A percentile compares a stretch with the other conserved stretches of the same genome.
These are phyloP conservation scores for Trichoderma polysporum DNA, from an alignment of 2,329 filamentous ascomycete species.

Conservation along the genomic window DNA sequence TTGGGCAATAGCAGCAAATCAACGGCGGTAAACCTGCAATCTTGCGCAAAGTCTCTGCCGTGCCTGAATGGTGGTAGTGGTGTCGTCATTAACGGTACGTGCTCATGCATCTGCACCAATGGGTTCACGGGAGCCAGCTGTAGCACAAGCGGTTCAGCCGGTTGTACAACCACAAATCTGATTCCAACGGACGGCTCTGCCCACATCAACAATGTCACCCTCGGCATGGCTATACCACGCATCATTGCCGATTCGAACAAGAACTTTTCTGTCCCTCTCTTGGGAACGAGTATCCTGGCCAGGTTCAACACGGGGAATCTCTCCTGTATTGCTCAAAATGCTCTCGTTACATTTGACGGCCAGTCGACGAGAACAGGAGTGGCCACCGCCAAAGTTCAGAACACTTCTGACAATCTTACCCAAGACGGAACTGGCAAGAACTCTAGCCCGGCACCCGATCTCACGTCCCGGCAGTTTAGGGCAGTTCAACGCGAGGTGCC, in stretches of 20 bases:
- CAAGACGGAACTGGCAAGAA: neutral
- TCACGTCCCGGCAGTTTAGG: neutral
- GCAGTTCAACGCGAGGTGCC: neutral
- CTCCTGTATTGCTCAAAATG: slow-evolving; percentile 82
- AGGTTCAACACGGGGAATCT: slow-evolving; percentile 74
- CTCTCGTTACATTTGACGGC: slow-evolving; percentile 80
- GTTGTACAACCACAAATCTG: slow-evolving; percentile 53
- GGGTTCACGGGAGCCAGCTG: slow-evolving; percentile 70
- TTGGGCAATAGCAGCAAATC: slow-evolving; percentile 38
- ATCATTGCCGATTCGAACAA: slow-evolving; percentile 63
- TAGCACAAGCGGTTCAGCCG: slow-evolving; percentile 45
- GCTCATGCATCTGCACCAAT: slow-evolving; percentile 85
- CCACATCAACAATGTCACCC: slow-evolving; percentile 65
- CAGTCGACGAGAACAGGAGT: slow-evolving; percentile 39
- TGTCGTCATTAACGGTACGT: slow-evolving; percentile 64
- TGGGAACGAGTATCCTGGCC: slow-evolving; percentile 66
- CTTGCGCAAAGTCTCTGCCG: slow-evolving; percentile 60
- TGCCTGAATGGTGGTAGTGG: slow-evolving; percentile 83
- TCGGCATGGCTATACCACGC: slow-evolving; percentile 76
- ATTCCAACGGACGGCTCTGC: slow-evolving; percentile 40
- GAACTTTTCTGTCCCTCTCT: slow-evolving; percentile 76
- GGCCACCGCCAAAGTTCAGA: slow-evolving; percentile 30
- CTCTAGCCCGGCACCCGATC: neutral
- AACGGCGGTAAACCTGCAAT: slow-evolving; percentile 39
- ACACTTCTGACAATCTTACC: slow-evolving; percentile 23